A percentile compares a stretch with the other conserved stretches of the same genome.
These are phyloP conservation scores for Penicillium maclennaniae DNA, from an alignment of 495 filamentous ascomycete genomes.

Conservation along the genomic window DNA sequence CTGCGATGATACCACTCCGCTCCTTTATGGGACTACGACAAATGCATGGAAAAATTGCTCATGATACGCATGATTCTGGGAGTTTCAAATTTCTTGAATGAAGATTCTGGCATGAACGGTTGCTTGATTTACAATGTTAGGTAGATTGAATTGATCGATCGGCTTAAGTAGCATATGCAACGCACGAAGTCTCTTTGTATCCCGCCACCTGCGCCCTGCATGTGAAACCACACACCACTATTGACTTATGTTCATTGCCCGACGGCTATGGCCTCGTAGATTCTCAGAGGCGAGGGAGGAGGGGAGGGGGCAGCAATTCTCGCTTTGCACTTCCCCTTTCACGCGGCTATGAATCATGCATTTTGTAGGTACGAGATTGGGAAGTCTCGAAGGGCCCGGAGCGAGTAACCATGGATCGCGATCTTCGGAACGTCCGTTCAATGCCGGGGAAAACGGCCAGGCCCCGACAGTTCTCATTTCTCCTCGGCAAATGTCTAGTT, in stretches of 20 bases:
- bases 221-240: background rate
- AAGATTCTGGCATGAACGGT: background rate
- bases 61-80: conserved; percentile 3
- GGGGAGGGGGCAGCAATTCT: too few species aligned
- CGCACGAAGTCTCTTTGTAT: background rate
- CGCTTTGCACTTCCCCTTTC: conserved; percentile 1
- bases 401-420: background rate
- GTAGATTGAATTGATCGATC: background rate
- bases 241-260: background rate
- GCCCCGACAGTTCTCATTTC: background rate
- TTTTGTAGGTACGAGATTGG: conserved; percentile 1
- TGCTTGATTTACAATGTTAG: background rate
- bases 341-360: conserved; percentile 6
- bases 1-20: conserved; percentile 15
- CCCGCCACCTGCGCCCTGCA: background rate
- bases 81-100: background rate
- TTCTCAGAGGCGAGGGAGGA: background rate
- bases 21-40: background rate
- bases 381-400: background rate
- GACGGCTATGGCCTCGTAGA: background rate
- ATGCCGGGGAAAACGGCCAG: background rate
- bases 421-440: background rate
- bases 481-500: background rate
- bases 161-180: background rate
- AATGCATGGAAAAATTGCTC: conserved; percentile 9